phyloP scores from a whole-genome alignment of 805 yeast genomes.

The Priceomyces melissophilus region DNA sequence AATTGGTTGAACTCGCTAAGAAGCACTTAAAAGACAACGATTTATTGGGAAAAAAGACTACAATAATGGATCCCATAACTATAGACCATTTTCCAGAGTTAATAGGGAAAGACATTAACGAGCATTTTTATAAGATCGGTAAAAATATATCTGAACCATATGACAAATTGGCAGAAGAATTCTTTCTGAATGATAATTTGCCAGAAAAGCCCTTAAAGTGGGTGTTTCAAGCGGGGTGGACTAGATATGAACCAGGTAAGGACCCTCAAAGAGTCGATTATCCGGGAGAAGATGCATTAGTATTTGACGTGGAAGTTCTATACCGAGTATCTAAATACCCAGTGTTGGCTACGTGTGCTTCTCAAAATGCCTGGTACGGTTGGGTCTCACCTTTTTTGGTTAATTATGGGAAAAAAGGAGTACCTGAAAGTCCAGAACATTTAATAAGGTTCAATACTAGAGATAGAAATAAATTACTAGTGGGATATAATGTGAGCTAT shows the following conservation, averaged over 20 bases:
- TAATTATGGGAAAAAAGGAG: slow-evolving; percentile 39
- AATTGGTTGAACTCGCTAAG: slow-evolving; percentile 50
- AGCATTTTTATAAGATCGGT: slow-evolving; percentile 80
- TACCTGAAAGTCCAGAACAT: slow-evolving; percentile 41
- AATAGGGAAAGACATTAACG: slow-evolving; percentile 73
- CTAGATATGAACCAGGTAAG: slow-evolving; percentile 56
- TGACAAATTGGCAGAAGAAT: slow-evolving; percentile 44
- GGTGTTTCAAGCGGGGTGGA: slow-evolving; percentile 74
- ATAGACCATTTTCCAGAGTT: slow-evolving; percentile 61
- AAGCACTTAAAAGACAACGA: slow-evolving; percentile 58
- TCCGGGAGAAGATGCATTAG: slow-evolving; percentile 71
- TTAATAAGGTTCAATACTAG: slow-evolving; percentile 70
- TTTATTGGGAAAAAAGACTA: slow-evolving; percentile 73
- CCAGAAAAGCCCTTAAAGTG: slow-evolving; percentile 48
- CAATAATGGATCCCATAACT: slow-evolving; percentile 53
- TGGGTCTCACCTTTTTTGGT: slow-evolving; percentile 91
- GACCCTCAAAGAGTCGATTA: slow-evolving; percentile 55
- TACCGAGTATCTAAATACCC: slow-evolving; percentile 75
- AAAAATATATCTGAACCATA: slow-evolving; percentile 57
- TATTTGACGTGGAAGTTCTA: slow-evolving; percentile 87
- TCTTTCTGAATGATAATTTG: slow-evolving; percentile 32
- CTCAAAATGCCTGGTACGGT: slow-evolving; percentile 80
- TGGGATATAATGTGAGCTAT: slow-evolving; percentile 89
- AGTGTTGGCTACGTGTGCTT: slow-evolving; percentile 75
- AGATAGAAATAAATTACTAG: slow-evolving; percentile 50